Evolutionary conservation across 2,329 filamentous ascomycete species (phyloP).

Genomic region (Venturia pyrina): DNA sequence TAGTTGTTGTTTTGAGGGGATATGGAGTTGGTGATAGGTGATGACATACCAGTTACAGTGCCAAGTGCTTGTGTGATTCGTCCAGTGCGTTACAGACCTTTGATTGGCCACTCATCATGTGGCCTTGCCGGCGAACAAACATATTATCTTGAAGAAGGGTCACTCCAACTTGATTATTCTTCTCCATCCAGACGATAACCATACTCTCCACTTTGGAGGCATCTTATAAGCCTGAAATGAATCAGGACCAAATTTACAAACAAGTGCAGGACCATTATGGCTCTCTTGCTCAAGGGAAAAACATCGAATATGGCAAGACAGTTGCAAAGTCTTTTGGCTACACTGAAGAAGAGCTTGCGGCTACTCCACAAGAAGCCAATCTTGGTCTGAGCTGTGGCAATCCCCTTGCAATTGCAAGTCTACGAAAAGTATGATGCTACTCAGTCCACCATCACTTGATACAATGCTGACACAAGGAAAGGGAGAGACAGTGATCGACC

Average conservation of each 20-base stretch:
- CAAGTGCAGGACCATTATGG: constrained; percentile 12
- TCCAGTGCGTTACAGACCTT: neutral
- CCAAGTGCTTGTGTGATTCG: neutral
- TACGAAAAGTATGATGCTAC: constrained; percentile 30
- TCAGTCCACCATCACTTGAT: neutral
- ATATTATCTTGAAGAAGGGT: neutral
- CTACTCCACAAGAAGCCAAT: constrained; percentile 39
- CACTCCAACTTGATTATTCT: neutral
- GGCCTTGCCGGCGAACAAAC: neutral
- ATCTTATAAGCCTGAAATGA: neutral
- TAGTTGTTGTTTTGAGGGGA: neutral
- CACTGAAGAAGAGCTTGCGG: constrained; percentile 35
- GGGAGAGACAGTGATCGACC: constrained; percentile 48
- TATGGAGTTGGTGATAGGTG: neutral
- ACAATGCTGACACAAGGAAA: constrained; percentile 17
- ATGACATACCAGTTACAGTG: neutral
- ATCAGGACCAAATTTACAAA: constrained; percentile 9
- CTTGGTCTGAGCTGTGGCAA: constrained; percentile 47
- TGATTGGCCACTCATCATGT: neutral
- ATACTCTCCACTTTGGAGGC: too few species aligned
- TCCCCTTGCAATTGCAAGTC: constrained; percentile 38
- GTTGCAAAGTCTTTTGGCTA: constrained; percentile 47
- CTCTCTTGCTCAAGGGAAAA: constrained; percentile 3
- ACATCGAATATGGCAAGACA: constrained; percentile 5
- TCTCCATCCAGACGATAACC: too few species aligned